Evolutionary conservation across 108 stramenopile genomes (phyloP).

Genomic region (Fragilaria radians): DNA sequence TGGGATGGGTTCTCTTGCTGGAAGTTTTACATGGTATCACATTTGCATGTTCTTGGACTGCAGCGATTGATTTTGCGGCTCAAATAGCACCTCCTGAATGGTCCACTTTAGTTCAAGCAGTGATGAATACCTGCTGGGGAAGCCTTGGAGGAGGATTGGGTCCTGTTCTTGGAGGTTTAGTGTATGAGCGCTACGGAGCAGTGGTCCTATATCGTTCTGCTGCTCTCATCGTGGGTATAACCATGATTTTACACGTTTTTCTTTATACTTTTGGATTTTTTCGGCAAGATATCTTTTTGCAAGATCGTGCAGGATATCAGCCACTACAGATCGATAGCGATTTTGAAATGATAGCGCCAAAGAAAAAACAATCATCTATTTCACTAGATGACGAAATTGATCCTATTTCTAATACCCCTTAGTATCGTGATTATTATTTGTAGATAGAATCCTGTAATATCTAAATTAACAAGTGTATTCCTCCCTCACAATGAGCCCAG

Average conservation of each 20-base stretch:
- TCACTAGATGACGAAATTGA: background rate
- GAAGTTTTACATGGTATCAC: constrained; percentile 66
- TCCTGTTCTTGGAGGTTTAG: background rate
- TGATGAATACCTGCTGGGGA: background rate
- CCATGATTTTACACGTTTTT: background rate
- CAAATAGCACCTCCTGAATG: background rate
- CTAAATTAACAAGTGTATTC: too few relatives aligned
- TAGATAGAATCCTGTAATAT: too few relatives aligned
- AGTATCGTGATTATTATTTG: background rate
- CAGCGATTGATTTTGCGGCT: constrained; percentile 35
- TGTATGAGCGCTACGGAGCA: background rate
- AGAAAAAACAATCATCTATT: background rate
- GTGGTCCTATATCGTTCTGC: background rate
- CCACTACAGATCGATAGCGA: background rate
- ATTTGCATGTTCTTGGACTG: constrained; percentile 37
- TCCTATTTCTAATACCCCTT: too few relatives aligned
- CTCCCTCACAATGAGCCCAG: too few relatives aligned
- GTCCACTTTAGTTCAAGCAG: background rate
- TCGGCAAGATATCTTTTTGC: background rate
- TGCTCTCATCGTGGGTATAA: background rate
- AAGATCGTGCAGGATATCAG: background rate
- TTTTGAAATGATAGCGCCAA: background rate
- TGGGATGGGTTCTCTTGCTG: constrained; percentile 34
- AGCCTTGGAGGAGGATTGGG: constrained; percentile 4
- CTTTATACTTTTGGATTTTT: background rate